These are phyloP conservation scores for Camillea tinctor DNA, from an alignment of 2,329 filamentous ascomycete genomes.

Conservation along the genomic window DNA sequence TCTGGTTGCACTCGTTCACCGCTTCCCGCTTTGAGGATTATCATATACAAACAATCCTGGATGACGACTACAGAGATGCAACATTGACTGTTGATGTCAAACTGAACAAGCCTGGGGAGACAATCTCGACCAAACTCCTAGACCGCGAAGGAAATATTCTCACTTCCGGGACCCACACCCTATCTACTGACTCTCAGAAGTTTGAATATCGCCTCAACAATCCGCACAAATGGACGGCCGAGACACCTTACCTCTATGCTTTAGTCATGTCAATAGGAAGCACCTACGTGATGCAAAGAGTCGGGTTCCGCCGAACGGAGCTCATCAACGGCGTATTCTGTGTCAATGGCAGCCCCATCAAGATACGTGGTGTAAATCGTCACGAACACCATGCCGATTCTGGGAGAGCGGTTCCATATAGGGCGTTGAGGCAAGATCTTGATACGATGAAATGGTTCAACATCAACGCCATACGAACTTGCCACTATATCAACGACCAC, in stretches of 20 bases:
- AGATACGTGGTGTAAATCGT: conserved; percentile 67
- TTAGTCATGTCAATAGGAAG: conserved; percentile 39
- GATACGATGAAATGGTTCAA: conserved; percentile 67
- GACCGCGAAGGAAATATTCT: conserved; percentile 33
- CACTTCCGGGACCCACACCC: conserved; percentile 23
- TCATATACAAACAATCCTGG: conserved; percentile 54
- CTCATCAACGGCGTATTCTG: conserved; percentile 60
- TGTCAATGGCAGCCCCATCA: conserved; percentile 64
- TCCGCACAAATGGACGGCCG: conserved; percentile 67
- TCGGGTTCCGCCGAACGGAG: conserved; percentile 64
- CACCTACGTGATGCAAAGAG: conserved; percentile 47
- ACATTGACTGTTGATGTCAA: conserved; percentile 47
- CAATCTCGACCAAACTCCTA: conserved; percentile 36
- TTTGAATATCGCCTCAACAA: conserved; percentile 41
- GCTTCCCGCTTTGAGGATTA: conserved; percentile 55
- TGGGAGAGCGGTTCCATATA: conserved; percentile 60
- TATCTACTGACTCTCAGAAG: conserved; percentile 39
- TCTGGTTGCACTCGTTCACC: conserved; percentile 63
- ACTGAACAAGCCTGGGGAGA: conserved; percentile 36
- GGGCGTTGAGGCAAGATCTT: conserved; percentile 61
- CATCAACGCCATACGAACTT: conserved; percentile 68
- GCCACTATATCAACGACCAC: conserved; percentile 64
- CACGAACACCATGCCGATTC: conserved; percentile 67
- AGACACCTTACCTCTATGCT: conserved; percentile 62
- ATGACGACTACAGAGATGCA: conserved; percentile 53